phyloP scores from a whole-genome alignment of 306 rosid genomes.

The Trifolium pratense region DNA sequence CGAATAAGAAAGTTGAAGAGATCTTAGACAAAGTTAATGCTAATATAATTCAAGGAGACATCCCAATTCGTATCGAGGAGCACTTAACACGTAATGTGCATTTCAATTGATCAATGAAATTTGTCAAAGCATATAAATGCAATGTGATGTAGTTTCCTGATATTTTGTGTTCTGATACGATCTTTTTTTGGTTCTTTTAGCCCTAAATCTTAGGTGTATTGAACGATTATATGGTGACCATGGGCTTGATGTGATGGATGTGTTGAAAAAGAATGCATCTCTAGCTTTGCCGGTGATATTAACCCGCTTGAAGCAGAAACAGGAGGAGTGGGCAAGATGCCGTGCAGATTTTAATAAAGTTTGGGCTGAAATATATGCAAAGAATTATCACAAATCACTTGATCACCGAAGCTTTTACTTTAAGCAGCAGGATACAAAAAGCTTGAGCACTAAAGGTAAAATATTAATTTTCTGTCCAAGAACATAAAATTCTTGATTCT shows the following conservation, averaged over 20 bases:
- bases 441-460: slow-evolving; percentile 93
- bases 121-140: slow-evolving; percentile 27
- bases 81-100: slow-evolving; percentile 77
- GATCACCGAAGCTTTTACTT: slow-evolving; percentile 99
- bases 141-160: slow-evolving; percentile 26
- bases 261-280: slow-evolving; percentile 78
- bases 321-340: slow-evolving; percentile 95
- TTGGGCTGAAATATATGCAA: slow-evolving; percentile 94
- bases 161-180: slow-evolving; percentile 42
- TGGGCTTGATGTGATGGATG: slow-evolving; percentile 98
- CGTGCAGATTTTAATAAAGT: slow-evolving; percentile 87
- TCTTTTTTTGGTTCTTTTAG: slow-evolving; percentile 50
- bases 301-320: slow-evolving; percentile 95
- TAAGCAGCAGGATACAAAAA: slow-evolving; percentile 94
- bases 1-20: slow-evolving; percentile 86
- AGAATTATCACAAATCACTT: slow-evolving; percentile 96
- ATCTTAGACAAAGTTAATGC: slow-evolving; percentile 78
- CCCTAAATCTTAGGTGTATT: slow-evolving; percentile 84
- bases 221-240: slow-evolving; percentile 98
- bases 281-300: slow-evolving; percentile 88
- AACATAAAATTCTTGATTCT: slow-evolving; percentile 22
- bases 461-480: slow-evolving; percentile 15
- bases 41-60: slow-evolving; percentile 69
- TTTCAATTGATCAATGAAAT: slow-evolving; percentile 42
- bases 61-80: slow-evolving; percentile 82